Evolutionary conservation across 2,329 filamentous ascomycete genomes (phyloP).

Genomic region (Fusarium beomiforme): DNA sequence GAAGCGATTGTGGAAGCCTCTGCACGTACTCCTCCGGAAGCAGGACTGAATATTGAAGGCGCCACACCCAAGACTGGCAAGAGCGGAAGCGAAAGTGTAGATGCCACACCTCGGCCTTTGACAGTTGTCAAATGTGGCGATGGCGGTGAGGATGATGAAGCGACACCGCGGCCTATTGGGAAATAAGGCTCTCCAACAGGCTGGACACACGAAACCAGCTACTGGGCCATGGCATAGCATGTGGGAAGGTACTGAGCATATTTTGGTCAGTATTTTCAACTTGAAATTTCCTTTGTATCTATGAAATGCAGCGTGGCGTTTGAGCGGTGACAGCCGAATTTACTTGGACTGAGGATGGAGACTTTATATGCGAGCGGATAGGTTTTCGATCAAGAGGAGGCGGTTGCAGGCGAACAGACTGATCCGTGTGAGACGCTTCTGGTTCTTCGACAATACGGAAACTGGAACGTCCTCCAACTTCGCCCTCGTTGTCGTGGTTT

Average conservation of each 20-base stretch:
- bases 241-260: not conserved
- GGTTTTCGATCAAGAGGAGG: not conserved
- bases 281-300: conserved; percentile 40
- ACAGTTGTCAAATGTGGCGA: conserved; percentile 23
- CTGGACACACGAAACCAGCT: not conserved
- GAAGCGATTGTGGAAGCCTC: conserved; percentile 10
- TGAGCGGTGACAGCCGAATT: conserved; percentile 36
- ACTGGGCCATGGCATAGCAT: not conserved
- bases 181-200: conserved; percentile 31
- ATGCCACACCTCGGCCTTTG: conserved; percentile 57
- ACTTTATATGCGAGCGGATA: conserved; percentile 23
- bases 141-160: conserved; percentile 46
- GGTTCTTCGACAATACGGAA: conserved; percentile 17
- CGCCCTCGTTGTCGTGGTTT: conserved; percentile 19
- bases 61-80: conserved; percentile 10
- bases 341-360: conserved; percentile 26
- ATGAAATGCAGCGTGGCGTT: conserved; percentile 45
- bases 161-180: conserved; percentile 52
- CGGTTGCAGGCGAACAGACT: conserved; percentile 33
- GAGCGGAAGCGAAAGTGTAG: conserved; percentile 43
- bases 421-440: conserved; percentile 27
- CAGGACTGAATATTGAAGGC: conserved; percentile 18
- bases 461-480: conserved; percentile 27
- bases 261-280: conserved; percentile 4
- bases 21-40: conserved; percentile 41